Evolutionary conservation across 768 basidiomycete species (phyloP).

Genomic region (Termitomyces sp.): DNA sequence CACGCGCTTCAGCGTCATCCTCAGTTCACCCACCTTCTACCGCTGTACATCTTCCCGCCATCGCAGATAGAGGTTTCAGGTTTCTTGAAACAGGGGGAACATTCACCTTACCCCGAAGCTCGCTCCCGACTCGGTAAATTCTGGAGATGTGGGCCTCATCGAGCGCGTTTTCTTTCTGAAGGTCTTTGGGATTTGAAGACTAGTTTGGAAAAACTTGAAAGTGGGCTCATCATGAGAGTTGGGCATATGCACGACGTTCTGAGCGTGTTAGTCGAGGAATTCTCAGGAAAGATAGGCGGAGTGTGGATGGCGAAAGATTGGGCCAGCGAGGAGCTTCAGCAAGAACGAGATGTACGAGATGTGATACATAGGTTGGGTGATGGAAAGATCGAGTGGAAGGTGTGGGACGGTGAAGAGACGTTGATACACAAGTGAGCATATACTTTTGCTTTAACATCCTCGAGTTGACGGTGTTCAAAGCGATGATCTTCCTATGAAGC

Average conservation of each 20-base stretch:
- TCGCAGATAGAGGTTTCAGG: conserved; percentile 2
- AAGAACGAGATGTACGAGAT: neutral
- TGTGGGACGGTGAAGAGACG: neutral
- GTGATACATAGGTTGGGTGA: neutral
- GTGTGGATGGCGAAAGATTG: neutral
- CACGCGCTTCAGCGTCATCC: neutral
- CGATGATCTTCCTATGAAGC: neutral
- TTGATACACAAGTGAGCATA: neutral
- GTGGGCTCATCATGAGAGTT: neutral
- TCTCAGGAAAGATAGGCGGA: neutral
- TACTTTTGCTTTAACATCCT: neutral
- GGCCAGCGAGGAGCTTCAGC: neutral
- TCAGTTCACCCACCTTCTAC: conserved; percentile 1
- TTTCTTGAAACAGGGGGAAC: neutral
- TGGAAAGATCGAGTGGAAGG: neutral
- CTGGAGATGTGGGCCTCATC: neutral
- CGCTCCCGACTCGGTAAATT: neutral
- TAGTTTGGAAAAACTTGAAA: neutral
- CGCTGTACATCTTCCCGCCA: conserved; percentile 1
- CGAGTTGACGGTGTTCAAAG: neutral
- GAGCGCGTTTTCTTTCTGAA: neutral
- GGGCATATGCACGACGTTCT: neutral
- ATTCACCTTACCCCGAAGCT: neutral
- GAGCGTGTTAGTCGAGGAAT: neutral
- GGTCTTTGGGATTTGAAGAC: neutral